These are phyloP conservation scores for Botryobasidium botryosum DNA, from an alignment of 768 basidiomycete species.

Conservation along the genomic window DNA sequence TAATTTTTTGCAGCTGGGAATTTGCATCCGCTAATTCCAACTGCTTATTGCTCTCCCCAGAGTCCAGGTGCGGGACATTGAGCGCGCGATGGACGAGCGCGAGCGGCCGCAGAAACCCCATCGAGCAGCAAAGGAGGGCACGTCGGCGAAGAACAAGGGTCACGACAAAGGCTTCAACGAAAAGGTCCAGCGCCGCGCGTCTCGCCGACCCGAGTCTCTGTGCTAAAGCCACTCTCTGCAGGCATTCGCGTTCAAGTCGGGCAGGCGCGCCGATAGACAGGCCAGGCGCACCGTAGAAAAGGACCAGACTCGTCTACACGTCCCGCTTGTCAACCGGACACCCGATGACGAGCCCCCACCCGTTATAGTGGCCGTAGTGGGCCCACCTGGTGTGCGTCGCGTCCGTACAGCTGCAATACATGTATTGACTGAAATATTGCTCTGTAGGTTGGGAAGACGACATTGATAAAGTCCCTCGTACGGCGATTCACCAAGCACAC, in stretches of 20 bases:
- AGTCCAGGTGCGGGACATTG: no score
- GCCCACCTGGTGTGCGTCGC: conserved; percentile 76
- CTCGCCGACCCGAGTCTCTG: neutral
- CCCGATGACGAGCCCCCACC: conserved; percentile 87
- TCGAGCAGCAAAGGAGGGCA: conserved; percentile 50
- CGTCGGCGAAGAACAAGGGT: conserved; percentile 60
- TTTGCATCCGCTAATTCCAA: no score
- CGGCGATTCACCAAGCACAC: conserved; percentile 89
- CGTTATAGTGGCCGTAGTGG: conserved; percentile 85
- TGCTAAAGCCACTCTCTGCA: conserved; percentile 7
- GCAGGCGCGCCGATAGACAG: conserved; percentile 72
- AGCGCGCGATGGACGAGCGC: conserved; percentile 46
- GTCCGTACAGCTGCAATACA: no score
- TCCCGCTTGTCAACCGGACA: conserved; percentile 87
- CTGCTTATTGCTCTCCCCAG: no score
- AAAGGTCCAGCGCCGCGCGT: conserved; percentile 46
- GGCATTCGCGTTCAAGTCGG: conserved; percentile 91
- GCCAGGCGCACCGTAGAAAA: conserved; percentile 82
- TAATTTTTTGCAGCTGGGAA: no score
- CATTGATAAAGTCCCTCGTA: conserved; percentile 79
- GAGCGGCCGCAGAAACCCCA: conserved; percentile 82
- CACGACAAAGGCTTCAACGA: conserved; percentile 73
- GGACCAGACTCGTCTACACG: conserved; percentile 89
- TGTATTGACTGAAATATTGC: neutral
- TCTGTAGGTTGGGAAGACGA: conserved; percentile 67